Evolutionary conservation across 805 yeast species (phyloP), one percentile per base, ranked within the genome.

Genomic region (Pachysolen tannophilus): DNA sequence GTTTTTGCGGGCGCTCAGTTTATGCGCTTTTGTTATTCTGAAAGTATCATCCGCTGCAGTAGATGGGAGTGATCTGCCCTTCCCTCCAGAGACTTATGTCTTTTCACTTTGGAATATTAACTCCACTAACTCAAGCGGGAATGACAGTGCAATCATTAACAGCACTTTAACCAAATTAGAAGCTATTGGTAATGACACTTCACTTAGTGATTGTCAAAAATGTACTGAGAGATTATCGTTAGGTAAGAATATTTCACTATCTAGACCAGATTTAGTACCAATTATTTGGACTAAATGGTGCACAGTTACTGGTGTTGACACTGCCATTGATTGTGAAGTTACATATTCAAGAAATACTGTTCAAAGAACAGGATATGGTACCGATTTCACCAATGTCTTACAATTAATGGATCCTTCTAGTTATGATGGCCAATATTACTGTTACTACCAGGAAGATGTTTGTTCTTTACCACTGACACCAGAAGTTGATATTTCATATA

Each of bases 381-480:
- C 64, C 11, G 75, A 75, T 44, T 68, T 75, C 38, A 65, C 70
- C 10, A 71, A 73, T 42, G 55, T 74, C 54, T 47, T 75, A 28
- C 59, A 63, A 15, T 46, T 67, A 33, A 69, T 76, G 66, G 69
- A 72, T 43, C 73, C 79, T 10, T 48, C 55, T 34, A 64, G 74
- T 9, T 45, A 61, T 20, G 82, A 76, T 45, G 81, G 78, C 21
- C 70, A 70, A 28, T 75, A 75, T 46, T 74, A 75, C 55, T 80
- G 88, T 52, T 67, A 72, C 53, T 70, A 55, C 50, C 55, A 65
- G 43, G 61, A 65, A 32, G 62, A 55, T 39, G 63, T 66, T 10
- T 80, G 87, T 53, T 49, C 60, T 4, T 56, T 69, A 24, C 86
- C 85, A 5, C 52, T 51, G 13, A 63, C 76, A 3, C 78, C 78